Evolutionary conservation across 2,329 filamentous ascomycete genomes (phyloP).

Genomic region (Colletotrichum tamarilloi): DNA sequence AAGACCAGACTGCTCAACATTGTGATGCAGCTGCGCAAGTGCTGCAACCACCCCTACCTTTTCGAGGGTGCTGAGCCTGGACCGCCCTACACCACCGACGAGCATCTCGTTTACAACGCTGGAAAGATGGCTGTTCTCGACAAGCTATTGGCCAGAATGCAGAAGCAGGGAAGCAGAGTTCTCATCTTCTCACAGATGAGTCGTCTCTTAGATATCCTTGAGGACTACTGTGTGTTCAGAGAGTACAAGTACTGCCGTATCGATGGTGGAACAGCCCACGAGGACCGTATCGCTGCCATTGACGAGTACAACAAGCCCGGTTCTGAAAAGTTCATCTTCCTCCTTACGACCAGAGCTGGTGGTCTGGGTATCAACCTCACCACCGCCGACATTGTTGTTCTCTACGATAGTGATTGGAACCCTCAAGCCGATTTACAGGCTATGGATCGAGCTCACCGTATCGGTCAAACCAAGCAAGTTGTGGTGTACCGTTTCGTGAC

Average conservation of each 20-base stretch:
- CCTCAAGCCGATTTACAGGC: conserved; percentile 98
- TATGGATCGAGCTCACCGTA: conserved; percentile 98
- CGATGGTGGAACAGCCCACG: conserved; percentile 94
- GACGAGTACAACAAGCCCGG: conserved; percentile 97
- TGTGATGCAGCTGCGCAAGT: conserved; percentile 99
- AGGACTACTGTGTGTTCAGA: conserved; percentile 97
- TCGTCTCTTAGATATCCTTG: conserved; percentile 93
- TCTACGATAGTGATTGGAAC: conserved; percentile 99
- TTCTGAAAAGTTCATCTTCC: conserved; percentile 96
- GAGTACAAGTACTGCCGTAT: conserved; percentile 97
- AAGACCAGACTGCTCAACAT: conserved; percentile 98
- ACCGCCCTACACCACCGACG: conserved; percentile 97
- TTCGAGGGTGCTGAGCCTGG: conserved; percentile 98
- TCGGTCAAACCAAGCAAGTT: conserved; percentile 98
- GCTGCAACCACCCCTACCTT: conserved; percentile 97
- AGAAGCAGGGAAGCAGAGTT: conserved; percentile 90
- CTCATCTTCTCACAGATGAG: conserved; percentile 99
- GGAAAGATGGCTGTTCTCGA: conserved; percentile 98
- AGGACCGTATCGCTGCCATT: conserved; percentile 96
- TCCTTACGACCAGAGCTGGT: conserved; percentile 94
- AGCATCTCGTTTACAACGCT: conserved; percentile 92
- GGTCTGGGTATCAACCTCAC: conserved; percentile 98
- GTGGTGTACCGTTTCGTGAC: conserved; percentile 97
- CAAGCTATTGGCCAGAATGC: conserved; percentile 85
- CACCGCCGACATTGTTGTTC: conserved; percentile 91